A percentile compares a stretch with the other conserved stretches of the same genome.
These are phyloP conservation scores for Pseudogymnoascus sp. DNA, from an alignment of 2,329 filamentous ascomycete genomes.

Conservation along the genomic window DNA sequence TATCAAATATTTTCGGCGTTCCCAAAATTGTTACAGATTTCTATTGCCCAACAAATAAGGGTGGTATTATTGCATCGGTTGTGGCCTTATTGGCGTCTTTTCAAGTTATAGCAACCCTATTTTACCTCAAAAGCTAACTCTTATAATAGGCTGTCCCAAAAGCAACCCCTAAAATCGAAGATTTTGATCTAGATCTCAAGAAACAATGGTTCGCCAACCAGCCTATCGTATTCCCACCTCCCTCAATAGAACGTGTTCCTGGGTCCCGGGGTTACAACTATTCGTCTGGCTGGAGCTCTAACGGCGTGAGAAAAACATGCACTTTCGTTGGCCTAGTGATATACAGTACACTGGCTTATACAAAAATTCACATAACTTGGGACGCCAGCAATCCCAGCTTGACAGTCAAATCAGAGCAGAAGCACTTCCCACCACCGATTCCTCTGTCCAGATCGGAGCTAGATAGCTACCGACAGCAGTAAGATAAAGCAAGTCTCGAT, in stretches of 20 bases:
- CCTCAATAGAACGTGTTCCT: constrained; percentile 16
- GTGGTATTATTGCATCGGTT: not conserved
- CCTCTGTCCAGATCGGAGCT: constrained; percentile 21
- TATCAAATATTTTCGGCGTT: not conserved
- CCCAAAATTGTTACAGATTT: not conserved
- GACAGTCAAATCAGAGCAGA: constrained; percentile 30
- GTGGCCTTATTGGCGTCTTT: not conserved
- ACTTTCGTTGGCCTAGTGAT: constrained; percentile 28
- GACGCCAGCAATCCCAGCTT: constrained; percentile 26
- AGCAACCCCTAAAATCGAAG: constrained; percentile 8
- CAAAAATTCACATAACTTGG: constrained; percentile 32
- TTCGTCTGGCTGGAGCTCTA: constrained; percentile 20
- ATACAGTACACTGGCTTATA: constrained; percentile 28
- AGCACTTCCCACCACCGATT: constrained; percentile 26
- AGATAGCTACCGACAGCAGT: constrained; percentile 17
- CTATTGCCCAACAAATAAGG: not conserved
- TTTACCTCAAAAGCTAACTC: not conserved
- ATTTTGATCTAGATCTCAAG: constrained; percentile 27
- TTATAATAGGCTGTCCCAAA: not conserved
- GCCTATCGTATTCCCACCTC: constrained; percentile 23
- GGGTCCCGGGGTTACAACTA: constrained; percentile 16
- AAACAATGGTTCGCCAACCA: constrained; percentile 27
- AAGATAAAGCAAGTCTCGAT: not conserved
- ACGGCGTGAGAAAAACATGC: constrained; percentile 23
- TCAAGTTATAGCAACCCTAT: not conserved